Base-by-base conservation (phyloP, 495 filamentous ascomycete species). In the Aspergillus conjunctus region DNA sequence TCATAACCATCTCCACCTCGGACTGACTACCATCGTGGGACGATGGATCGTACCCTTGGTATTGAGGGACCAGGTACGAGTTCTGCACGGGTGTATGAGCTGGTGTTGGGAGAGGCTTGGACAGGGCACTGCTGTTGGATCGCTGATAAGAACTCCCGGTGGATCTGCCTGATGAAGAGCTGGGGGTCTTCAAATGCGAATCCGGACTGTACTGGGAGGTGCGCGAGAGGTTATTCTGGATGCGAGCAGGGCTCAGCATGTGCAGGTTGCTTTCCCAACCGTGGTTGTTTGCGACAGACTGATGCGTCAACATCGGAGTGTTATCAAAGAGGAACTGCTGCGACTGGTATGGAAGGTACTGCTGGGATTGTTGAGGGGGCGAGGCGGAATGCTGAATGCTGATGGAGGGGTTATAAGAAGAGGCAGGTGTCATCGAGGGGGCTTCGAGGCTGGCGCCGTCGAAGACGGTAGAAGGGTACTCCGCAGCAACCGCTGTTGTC, bases 1-100 rank as follows among this genome's bases (percentile, higher is more conserved):
- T 80, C 81, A 85, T 83, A 31, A 78, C 82, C 46, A 75, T 67
- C 59, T 85, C 81, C 10, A 77, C 72, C 18, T 80, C 71, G 49
- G 74, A 70, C 68, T 72, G 69, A 52, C 66, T 71, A 59, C 72
- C 73, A 77, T 81, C 73, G 18, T 79, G 70, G 1, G 70, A 62
- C 1, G 69, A 71, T 2, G 73, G 69, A 39, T 79, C 79, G 69
- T 77, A 80, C 62, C 74, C 76, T 56, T 82, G 79, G 61, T 80
- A 83, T 18, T 76, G 70, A 41, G 73, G 69, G 0, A 76, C 71
- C 21, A 82, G 55, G 58, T 79, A 77, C 17, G 74, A 75, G 55
- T 77, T 73, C 62, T 79, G 77, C 20, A 74, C 53, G 0, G 77
- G 78, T 4, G 80, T 81, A 46, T 77, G 74, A 39, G 75, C 74